Percentiles rank a stretch among this genome's conserved stretches.
phyloP scores from a whole-genome alignment of 805 yeast genomes.

The Sugiyamaella lignohabitans region DNA sequence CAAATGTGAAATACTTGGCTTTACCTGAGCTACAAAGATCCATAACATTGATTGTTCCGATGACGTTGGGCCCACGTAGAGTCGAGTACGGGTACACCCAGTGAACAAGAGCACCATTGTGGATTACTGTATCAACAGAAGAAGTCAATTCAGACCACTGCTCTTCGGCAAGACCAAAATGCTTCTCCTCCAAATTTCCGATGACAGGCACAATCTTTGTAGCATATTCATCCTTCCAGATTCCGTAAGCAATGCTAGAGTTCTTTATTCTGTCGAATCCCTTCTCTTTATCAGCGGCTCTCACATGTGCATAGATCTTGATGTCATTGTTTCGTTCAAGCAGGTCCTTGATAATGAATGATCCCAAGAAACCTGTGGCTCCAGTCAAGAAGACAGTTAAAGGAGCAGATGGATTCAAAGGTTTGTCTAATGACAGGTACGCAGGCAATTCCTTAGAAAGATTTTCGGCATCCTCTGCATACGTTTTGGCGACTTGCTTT shows the following conservation, averaged over 20 bases:
- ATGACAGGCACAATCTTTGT: conserved; percentile 60
- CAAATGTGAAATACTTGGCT: conserved; percentile 81
- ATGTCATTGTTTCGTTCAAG: conserved; percentile 51
- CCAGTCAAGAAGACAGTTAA: conserved; percentile 84
- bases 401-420: conserved; percentile 33
- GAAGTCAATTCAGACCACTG: conserved; percentile 55
- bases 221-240: conserved; percentile 60
- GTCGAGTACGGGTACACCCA: conserved; percentile 96
- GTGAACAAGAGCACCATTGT: conserved; percentile 96
- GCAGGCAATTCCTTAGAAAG: conserved; percentile 38
- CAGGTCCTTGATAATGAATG: conserved; percentile 76
- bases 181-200: conserved; percentile 70
- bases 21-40: conserved; percentile 71
- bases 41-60: conserved; percentile 79
- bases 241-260: conserved; percentile 77
- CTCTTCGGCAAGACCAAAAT: conserved; percentile 58
- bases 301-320: conserved; percentile 79
- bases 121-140: conserved; percentile 74
- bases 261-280: conserved; percentile 72
- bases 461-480: conserved; percentile 68
- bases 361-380: conserved; percentile 92
- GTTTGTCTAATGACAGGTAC: conserved; percentile 41
- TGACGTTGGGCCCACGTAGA: conserved; percentile 86
- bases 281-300: conserved; percentile 62
- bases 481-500: conserved; percentile 32